Evolutionary conservation across 108 stramenopile species (phyloP), one percentile per base, ranked within the genome.

Genomic region (Poteriospumella lacustris): DNA sequence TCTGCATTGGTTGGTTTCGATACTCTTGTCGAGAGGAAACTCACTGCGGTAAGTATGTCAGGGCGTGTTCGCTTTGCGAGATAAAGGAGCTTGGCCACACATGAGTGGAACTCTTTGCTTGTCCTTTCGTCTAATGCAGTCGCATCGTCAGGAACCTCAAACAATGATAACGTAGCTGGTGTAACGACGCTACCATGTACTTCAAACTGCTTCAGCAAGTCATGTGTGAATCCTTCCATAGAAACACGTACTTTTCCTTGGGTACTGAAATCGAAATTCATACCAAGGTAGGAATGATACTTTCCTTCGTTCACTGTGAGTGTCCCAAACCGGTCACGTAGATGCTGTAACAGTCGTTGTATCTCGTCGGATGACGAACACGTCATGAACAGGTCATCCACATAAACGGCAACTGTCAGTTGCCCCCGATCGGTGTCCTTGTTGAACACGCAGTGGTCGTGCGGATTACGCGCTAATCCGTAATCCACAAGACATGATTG

Each of bases 391-490:
- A 73, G 9, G 41, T 73, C 70, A 56, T 73, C 70, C 5, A 73
- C 70, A 24, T 73, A 31, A 19, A 73, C 33, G 36, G 41, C 9
- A 29, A 73, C 12, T 56, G 70, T 73, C 5, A 3, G 9, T 24
- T 73, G 70, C n/a, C n/a, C n/a, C 31, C 41, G 31, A 42, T 39
- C 9, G 36, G 9, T 15, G 3, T 26, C 31, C 31, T 56, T 73
- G 70, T 73, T 73, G 5, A 73, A 73, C 41, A 73, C 70, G 41
- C 70, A 73, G 5, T 12, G 38, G 70, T 73, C 70, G 26, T 52
- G 33, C 3, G 70, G 43, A 24, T 73, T 73, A 39, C 3, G 9
- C 42, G 31, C 31, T 9, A 64, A 64, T 34, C 60, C 60, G 9
- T 34, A 12, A 26, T 64, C 31, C 31, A 3, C 24, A 5, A 64